phyloP scores from a whole-genome alignment of 2,329 filamentous ascomycete species.

The Cadophora luteo-olivacea region DNA sequence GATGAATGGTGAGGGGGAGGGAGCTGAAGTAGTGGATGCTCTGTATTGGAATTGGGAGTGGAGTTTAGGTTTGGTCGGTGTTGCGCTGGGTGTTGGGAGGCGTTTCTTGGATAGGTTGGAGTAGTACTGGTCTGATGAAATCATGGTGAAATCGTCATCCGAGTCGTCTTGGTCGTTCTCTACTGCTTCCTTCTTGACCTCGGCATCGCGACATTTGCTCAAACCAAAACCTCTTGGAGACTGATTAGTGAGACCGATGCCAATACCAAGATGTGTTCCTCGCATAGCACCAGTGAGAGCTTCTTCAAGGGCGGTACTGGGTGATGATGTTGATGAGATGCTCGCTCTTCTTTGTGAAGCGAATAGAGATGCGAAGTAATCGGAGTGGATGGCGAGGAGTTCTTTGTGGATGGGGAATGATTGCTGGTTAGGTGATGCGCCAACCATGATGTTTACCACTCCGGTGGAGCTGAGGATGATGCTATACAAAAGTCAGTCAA shows the following conservation, averaged over 20 bases:
- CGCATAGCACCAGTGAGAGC: not conserved
- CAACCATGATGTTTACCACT: not conserved
- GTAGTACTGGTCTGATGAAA: slow-evolving; percentile 12
- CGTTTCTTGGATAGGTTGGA: not conserved
- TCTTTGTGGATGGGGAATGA: slow-evolving; percentile 12
- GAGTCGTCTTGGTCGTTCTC: not conserved
- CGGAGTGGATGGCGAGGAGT: not conserved
- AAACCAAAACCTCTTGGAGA: not conserved
- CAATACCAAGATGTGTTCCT: not conserved
- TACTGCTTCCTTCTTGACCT: not conserved
- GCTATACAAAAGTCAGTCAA: not conserved
- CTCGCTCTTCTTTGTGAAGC: not conserved
- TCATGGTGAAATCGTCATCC: slow-evolving; percentile 1
- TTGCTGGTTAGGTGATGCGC: not conserved
- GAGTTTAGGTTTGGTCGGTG: not conserved
- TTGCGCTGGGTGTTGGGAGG: not conserved
- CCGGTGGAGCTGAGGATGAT: not conserved
- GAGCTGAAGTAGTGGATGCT: not conserved
- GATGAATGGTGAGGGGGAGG: not conserved
- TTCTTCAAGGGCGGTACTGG: not conserved
- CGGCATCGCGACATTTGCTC: not conserved
- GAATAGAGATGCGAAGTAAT: slow-evolving; percentile 1
- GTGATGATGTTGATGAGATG: not conserved
- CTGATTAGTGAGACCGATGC: not conserved
- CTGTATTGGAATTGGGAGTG: not conserved